These are phyloP conservation scores for Monosporascus ibericus DNA, from an alignment of 2,329 filamentous ascomycete genomes.

Conservation along the genomic window DNA sequence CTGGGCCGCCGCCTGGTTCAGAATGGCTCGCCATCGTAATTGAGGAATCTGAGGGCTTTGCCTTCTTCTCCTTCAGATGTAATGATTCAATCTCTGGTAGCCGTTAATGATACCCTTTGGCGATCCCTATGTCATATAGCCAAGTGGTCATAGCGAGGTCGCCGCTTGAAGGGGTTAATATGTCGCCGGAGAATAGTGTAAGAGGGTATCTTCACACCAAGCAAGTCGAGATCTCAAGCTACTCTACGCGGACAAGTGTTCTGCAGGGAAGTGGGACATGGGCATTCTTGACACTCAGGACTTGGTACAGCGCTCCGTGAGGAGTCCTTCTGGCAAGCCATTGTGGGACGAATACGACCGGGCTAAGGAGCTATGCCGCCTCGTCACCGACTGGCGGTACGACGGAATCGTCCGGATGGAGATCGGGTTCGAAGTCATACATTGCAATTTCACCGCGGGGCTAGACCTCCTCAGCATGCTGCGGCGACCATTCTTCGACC, in stretches of 20 bases:
- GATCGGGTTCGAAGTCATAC: slow-evolving; percentile 48
- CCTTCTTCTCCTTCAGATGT: slow-evolving; percentile 13
- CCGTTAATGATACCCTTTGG: no score
- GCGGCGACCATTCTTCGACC: neutral
- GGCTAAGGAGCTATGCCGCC: slow-evolving; percentile 37
- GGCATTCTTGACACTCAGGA: slow-evolving; percentile 53
- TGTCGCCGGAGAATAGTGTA: neutral
- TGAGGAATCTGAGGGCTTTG: slow-evolving; percentile 55
- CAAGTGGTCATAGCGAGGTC: neutral
- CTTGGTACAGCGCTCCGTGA: slow-evolving; percentile 33
- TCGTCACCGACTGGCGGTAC: slow-evolving; percentile 38
- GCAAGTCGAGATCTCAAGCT: slow-evolving; percentile 40
- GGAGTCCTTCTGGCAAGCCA: neutral
- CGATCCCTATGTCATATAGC: neutral
- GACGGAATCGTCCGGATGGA: slow-evolving; percentile 50
- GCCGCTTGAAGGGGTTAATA: neutral
- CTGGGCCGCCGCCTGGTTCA: slow-evolving; percentile 38
- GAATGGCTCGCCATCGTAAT: slow-evolving; percentile 60
- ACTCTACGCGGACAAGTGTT: slow-evolving; percentile 54
- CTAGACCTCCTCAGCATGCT: neutral
- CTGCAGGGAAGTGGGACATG: slow-evolving; percentile 45
- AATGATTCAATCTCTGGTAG: neutral
- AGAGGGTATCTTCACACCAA: slow-evolving; percentile 45
- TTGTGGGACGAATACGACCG: slow-evolving; percentile 33
- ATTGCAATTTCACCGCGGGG: slow-evolving; percentile 38